A percentile compares a stretch with the other conserved stretches of the same genome.
Evolutionary conservation across 2,329 filamentous ascomycete genomes (phyloP).

Genomic region (Aspergillus neoniger): DNA sequence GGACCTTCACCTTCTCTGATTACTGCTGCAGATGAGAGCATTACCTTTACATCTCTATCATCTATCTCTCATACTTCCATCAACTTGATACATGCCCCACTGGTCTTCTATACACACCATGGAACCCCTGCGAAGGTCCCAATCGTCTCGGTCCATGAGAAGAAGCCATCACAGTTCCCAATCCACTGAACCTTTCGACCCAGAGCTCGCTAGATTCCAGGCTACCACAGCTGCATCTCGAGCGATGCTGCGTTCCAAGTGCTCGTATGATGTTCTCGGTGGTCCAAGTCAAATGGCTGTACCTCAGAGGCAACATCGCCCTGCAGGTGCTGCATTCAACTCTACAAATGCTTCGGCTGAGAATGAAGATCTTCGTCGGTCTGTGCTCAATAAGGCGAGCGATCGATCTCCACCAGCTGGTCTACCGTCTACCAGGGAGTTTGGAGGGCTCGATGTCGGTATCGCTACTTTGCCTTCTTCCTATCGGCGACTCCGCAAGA

Average conservation of each 20-base stretch:
- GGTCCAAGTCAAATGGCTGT: conserved; percentile 30
- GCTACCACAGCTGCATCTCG: conserved; percentile 45
- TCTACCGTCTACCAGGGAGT: conserved; percentile 35
- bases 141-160: conserved; percentile 43
- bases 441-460: conserved; percentile 36
- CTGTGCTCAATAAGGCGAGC: conserved; percentile 1
- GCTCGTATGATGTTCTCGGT: conserved; percentile 33
- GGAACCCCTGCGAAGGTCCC: conserved; percentile 38
- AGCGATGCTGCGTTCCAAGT: conserved; percentile 43
- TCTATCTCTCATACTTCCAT: conserved; percentile 14
- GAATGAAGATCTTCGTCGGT: conserved; percentile 5
- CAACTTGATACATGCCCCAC: conserved; percentile 1
- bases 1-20: background rate
- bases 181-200: conserved; percentile 30
- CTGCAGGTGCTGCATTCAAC: conserved; percentile 17
- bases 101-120: conserved; percentile 23
- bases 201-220: conserved; percentile 34
- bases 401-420: conserved; percentile 20
- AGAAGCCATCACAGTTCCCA: conserved; percentile 27
- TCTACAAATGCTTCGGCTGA: conserved; percentile 16
- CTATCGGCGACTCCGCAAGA: conserved; percentile 49
- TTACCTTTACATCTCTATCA: conserved; percentile 3
- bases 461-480: conserved; percentile 48
- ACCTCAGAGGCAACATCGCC: conserved; percentile 27
- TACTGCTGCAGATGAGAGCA: background rate